These are phyloP conservation scores for Ilyonectria mors-panacis DNA, from an alignment of 2,329 filamentous ascomycete species.

Conservation along the genomic window DNA sequence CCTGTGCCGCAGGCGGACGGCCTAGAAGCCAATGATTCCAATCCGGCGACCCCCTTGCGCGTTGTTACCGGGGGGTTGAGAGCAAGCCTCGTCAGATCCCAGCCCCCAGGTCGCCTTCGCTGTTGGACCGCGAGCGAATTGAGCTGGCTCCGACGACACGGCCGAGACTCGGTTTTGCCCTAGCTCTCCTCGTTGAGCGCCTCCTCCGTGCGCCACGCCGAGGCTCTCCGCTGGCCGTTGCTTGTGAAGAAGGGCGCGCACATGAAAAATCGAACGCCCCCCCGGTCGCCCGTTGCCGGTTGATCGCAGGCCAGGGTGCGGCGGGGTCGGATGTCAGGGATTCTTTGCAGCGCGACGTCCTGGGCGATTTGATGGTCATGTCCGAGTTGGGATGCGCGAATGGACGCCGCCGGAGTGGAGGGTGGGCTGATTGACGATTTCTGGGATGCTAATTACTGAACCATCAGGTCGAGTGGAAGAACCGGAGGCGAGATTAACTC, in stretches of 20 bases:
- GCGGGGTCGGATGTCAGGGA: neutral
- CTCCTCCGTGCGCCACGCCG: conserved; percentile 40
- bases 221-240: conserved; percentile 12
- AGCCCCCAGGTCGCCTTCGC: conserved; percentile 32
- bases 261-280: neutral
- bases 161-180: neutral
- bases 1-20: conserved; percentile 31
- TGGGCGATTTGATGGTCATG: conserved; percentile 1
- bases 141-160: conserved; percentile 6
- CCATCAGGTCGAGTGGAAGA: neutral
- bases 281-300: conserved; percentile 7
- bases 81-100: neutral
- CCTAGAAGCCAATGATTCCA: conserved; percentile 28
- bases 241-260: conserved; percentile 20
- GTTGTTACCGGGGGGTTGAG: neutral
- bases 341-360: neutral
- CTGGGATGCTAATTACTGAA: neutral
- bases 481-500: conserved; percentile 13
- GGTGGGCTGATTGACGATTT: neutral
- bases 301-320: conserved; percentile 7
- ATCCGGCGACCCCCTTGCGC: neutral
- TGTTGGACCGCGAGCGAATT: conserved; percentile 24
- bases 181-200: conserved; percentile 23
- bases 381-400: neutral
- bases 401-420: neutral